Evolutionary conservation across 2,329 filamentous ascomycete species (phyloP).

Genomic region (Calonectria pseudoreteaudii): DNA sequence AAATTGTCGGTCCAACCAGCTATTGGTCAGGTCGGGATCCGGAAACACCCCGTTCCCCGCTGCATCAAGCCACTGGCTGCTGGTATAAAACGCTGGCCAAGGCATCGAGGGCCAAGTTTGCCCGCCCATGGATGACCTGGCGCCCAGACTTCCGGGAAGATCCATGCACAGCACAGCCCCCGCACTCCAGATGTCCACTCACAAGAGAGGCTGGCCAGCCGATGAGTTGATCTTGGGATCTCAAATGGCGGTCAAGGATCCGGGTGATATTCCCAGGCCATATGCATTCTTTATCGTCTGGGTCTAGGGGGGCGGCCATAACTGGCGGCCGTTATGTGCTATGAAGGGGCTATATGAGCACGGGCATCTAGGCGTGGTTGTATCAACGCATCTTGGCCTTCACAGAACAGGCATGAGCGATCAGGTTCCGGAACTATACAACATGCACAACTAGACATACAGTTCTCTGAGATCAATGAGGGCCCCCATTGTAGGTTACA

Average conservation of each 20-base stretch:
- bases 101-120: neutral
- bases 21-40: neutral
- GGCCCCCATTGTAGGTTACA: neutral
- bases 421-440: neutral
- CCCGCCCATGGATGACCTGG: neutral
- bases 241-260: constrained; percentile 4
- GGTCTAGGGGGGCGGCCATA: neutral
- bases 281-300: neutral
- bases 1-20: neutral
- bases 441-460: too few species aligned
- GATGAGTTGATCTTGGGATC: neutral
- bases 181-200: neutral
- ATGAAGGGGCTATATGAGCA: neutral
- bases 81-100: constrained; percentile 9
- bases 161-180: neutral
- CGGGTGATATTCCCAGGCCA: neutral
- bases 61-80: neutral
- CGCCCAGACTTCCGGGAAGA: neutral
- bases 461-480: neutral
- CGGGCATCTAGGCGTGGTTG: neutral
- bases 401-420: neutral
- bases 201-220: neutral
- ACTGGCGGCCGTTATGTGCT: neutral
- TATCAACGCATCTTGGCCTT: neutral
- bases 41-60: neutral